Percentiles rank a stretch among this genome's conserved stretches.
phyloP scores from a whole-genome alignment of 1,139 yeast species.

The Blastobotrys buckinghamii region DNA sequence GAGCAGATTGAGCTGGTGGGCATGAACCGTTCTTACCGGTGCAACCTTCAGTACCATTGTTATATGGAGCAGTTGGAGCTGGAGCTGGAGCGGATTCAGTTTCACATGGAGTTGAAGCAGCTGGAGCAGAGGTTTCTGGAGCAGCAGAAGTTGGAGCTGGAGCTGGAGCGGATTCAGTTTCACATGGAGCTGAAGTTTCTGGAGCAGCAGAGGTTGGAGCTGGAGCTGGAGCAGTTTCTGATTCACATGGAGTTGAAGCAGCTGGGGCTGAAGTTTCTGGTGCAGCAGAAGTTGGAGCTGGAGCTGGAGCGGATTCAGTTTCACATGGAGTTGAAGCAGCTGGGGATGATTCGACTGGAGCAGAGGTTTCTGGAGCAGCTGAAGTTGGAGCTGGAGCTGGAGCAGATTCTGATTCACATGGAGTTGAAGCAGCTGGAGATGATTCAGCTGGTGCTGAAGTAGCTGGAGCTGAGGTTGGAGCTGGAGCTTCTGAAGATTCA shows the following conservation, averaged over 20 bases:
- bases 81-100: slow-evolving; percentile 10
- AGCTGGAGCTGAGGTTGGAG: background rate
- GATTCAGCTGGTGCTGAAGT: slow-evolving; percentile 5
- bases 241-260: too few relatives aligned
- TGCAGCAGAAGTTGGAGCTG: slow-evolving; percentile 6
- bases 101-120: slow-evolving; percentile 7
- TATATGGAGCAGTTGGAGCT: slow-evolving; percentile 8
- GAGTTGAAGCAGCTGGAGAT: slow-evolving; percentile 5
- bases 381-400: slow-evolving; percentile 9
- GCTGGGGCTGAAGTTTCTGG: too few relatives aligned
- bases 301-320: slow-evolving; percentile 4
- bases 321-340: slow-evolving; percentile 6
- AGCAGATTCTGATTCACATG: background rate
- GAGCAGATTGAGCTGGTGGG: slow-evolving; percentile 10
- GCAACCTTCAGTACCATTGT: slow-evolving; percentile 5
- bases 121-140: slow-evolving; percentile 12
- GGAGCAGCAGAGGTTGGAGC: background rate
- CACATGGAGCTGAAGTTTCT: slow-evolving; percentile 12
- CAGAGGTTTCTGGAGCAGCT: background rate
- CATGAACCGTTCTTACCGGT: background rate
- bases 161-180: slow-evolving; percentile 11
- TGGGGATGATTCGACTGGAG: slow-evolving; percentile 7
- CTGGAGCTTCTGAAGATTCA: slow-evolving; percentile 13
- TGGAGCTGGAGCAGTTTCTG: too few relatives aligned
- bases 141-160: background rate